Evolutionary conservation across 2,329 filamentous ascomycete species (phyloP).

Genomic region (Sarocladium brachiariae): DNA sequence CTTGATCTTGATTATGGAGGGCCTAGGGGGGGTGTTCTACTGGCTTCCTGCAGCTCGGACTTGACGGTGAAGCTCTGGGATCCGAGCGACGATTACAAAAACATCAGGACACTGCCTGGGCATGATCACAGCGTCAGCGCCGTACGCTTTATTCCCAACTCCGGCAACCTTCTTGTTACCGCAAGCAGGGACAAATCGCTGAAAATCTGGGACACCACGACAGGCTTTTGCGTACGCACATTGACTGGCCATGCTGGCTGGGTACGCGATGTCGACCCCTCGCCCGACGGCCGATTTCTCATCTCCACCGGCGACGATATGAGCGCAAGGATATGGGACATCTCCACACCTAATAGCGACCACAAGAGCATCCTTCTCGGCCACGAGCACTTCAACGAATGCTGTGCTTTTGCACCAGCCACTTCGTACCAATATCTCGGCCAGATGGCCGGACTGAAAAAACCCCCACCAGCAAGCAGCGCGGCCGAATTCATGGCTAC

Average conservation of each 20-base stretch:
- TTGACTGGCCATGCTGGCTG: conserved; percentile 78
- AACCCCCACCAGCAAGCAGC: conserved; percentile 65
- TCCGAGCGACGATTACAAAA: conserved; percentile 87
- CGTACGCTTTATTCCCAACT: conserved; percentile 83
- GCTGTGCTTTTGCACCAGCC: conserved; percentile 78
- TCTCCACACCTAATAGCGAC: conserved; percentile 57
- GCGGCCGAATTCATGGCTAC: conserved; percentile 86
- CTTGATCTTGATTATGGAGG: conserved; percentile 88
- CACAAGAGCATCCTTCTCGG: conserved; percentile 73
- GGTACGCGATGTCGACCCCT: conserved; percentile 84
- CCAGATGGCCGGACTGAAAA: conserved; percentile 73
- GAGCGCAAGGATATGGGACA: conserved; percentile 79
- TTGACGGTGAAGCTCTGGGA: conserved; percentile 95
- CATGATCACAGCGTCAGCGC: conserved; percentile 90
- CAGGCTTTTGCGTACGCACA: conserved; percentile 89
- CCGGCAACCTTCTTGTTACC: conserved; percentile 77
- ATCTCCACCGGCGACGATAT: conserved; percentile 78
- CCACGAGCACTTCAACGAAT: conserved; percentile 81
- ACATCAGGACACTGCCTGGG: conserved; percentile 82
- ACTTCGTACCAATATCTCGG: conserved; percentile 72
- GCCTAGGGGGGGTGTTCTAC: conserved; percentile 66
- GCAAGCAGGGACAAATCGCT: conserved; percentile 81
- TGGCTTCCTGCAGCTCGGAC: conserved; percentile 64
- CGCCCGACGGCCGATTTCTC: conserved; percentile 74
- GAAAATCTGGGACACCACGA: conserved; percentile 87